Evolutionary conservation across 495 filamentous ascomycete genomes (phyloP), one percentile per base, ranked within the genome.

Genomic region (Aspergillus olivimuriae): DNA sequence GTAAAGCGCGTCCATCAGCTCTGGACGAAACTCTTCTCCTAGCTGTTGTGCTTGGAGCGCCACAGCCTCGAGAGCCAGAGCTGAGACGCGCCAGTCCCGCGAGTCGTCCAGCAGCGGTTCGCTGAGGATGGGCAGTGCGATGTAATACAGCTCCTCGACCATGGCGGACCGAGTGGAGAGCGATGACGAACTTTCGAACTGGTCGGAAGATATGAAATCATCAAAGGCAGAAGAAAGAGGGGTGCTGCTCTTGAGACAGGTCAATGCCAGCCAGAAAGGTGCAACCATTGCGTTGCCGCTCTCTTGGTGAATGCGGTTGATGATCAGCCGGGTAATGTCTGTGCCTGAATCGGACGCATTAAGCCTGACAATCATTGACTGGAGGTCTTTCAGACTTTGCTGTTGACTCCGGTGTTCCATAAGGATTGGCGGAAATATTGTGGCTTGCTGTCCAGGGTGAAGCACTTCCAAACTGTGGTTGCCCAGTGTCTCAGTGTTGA

Each of bases 1-100:
- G 58, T 95, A 97, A 6, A 99, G 71, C 2, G 88, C 82, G 48
- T 99, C 92, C 44, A 95, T 85, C 8, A 99, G 73, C 56, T 97
- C 90, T 2, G 78, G 73, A 12, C 86, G 79, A 59, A 96, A 99
- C 5, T 77, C 78, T 38, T 74, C 49, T 42, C 77, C 73, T 16
- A 83, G 67, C n/a, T 77, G 75, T 21, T 78, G 72, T 1, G 87
- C 82, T 45, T 85, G 77, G 33, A 88, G 74, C 12, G 86, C 82
- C 5, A 88, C 67, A 2, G 81, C 78, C 54, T 94, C 87, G 11
- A 94, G 57, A 1, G 85, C 81, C 33, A 91, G 74, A 9, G 84
- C 86, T 39, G 70, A 66, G 8, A 82, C 56, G 24, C 80, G 73
- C 86, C 87, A 90, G 53, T 91, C 84, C 44, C 34, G 71, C 57